Percentiles rank a stretch among this genome's conserved stretches.
These are phyloP conservation scores for Xylaria telfairii DNA, from an alignment of 495 filamentous ascomycete species.

Conservation along the genomic window DNA sequence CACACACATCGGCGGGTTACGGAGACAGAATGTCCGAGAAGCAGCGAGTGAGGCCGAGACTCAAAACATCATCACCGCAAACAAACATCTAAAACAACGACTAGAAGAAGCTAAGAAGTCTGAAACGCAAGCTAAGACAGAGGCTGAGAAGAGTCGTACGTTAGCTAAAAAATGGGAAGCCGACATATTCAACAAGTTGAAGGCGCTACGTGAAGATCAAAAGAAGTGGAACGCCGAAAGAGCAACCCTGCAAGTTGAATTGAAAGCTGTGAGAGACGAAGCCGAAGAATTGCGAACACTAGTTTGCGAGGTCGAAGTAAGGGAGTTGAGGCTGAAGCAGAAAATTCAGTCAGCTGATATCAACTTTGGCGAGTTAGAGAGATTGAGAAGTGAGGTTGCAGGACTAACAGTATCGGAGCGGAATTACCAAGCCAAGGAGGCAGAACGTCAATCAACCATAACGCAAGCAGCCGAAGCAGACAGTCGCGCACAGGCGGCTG, in stretches of 20 bases:
- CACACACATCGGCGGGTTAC: constrained; percentile 73
- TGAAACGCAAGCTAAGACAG: constrained; percentile 67
- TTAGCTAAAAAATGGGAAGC: constrained; percentile 74
- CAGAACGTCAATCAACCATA: constrained; percentile 57
- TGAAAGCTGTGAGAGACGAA: constrained; percentile 59
- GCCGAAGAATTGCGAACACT: constrained; percentile 61
- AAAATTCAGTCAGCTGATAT: constrained; percentile 63
- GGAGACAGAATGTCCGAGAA: constrained; percentile 69
- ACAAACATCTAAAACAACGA: constrained; percentile 69
- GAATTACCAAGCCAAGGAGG: constrained; percentile 62
- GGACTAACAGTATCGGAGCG: constrained; percentile 61
- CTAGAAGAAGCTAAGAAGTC: constrained; percentile 70
- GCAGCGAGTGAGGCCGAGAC: constrained; percentile 76
- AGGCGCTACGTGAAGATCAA: constrained; percentile 67
- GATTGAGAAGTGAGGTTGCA: constrained; percentile 61
- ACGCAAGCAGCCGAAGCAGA: constrained; percentile 58
- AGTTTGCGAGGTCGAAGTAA: constrained; percentile 65
- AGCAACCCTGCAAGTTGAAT: constrained; percentile 57
- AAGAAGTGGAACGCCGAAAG: constrained; percentile 65
- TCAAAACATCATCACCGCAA: constrained; percentile 74
- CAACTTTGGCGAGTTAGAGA: constrained; percentile 64
- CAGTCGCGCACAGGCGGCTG: constrained; percentile 57
- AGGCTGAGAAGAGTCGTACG: constrained; percentile 66
- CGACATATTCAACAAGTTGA: constrained; percentile 65
- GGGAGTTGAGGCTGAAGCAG: constrained; percentile 63